These are phyloP conservation scores for Nemania sp. DNA, from an alignment of 2,329 filamentous ascomycete species.

Conservation along the genomic window DNA sequence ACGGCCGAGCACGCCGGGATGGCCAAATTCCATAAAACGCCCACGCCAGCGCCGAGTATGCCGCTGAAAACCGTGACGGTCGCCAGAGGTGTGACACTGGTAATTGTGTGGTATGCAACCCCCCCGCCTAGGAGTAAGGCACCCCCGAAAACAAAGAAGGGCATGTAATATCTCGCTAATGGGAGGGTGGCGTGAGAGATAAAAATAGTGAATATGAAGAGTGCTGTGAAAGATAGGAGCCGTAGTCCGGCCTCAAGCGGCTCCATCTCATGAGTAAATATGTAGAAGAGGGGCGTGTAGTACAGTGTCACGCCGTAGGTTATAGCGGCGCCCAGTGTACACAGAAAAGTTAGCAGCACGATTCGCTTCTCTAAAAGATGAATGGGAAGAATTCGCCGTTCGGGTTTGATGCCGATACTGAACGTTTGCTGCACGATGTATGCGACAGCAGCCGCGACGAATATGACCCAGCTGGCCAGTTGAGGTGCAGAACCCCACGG, in stretches of 20 bases:
- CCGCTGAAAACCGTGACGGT: constrained; percentile 41
- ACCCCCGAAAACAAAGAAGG: constrained; percentile 40
- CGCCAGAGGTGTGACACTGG: constrained; percentile 31
- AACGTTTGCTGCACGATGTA: constrained; percentile 52
- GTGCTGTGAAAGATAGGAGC: constrained; percentile 43
- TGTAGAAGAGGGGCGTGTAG: constrained; percentile 58
- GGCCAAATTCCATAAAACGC: constrained; percentile 41
- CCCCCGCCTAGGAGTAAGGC: constrained; percentile 36
- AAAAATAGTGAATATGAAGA: constrained; percentile 28
- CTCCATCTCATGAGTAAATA: constrained; percentile 50
- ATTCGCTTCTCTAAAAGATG: constrained; percentile 47
- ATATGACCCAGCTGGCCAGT: constrained; percentile 53
- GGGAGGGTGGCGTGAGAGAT: constrained; percentile 45
- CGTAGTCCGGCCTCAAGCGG: constrained; percentile 47
- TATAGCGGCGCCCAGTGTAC: constrained; percentile 42
- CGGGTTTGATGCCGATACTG: constrained; percentile 45
- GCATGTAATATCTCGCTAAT: constrained; percentile 44
- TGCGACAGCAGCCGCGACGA: constrained; percentile 46
- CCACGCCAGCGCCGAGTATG: constrained; percentile 41
- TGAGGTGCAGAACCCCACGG: constrained; percentile 53
- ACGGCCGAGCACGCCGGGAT: constrained; percentile 40
- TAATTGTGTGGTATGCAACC: constrained; percentile 37
- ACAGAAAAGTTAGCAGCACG: constrained; percentile 49
- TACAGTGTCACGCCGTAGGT: constrained; percentile 49
- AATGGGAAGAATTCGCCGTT: constrained; percentile 51